Evolutionary conservation across 768 basidiomycete genomes (phyloP), one percentile per base, ranked within the genome.

Genomic region (Naganishia vaughanmartiniae): DNA sequence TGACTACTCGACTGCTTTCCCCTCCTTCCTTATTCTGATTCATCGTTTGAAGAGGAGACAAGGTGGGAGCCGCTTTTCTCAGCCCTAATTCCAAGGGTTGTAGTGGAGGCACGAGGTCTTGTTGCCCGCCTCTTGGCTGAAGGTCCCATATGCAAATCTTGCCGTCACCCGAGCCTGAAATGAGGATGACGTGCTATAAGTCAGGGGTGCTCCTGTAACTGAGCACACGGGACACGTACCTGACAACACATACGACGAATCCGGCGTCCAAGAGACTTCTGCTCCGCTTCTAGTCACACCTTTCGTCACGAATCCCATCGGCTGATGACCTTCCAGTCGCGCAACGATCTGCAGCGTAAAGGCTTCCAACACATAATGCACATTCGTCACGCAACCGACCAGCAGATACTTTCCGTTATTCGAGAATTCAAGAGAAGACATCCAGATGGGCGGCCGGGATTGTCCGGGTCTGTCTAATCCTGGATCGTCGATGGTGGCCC

Each of bases 261-360:
- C 95, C 0, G 92, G 91, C 2, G 91, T 93, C 92, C 92, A 98
- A 14, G 86, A 86, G 4, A 94, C 89, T 83, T 98, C 96, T 79
- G 97, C 93, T 15, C 94, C 92, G 71, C 92, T 94, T 68, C 86
- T 87, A 1, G 73, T 72, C 55, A 72, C 60, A 83, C 87, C 48
- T 79, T 80, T 45, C 80, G 83, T 71, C 54, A 89, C 86, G 28
- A 90, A 85, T 81, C 94, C 94, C 36, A 98, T 82, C 2, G 93
- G 94, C 2, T 85, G 81, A 75, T 91, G 90, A 0, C 93, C 94
- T 77, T 89, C 90, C 34, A 99, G 84, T 79, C 94, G 90, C 10
- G 89, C 90, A 9, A 96, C 83, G 7, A 96, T 82, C 73, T 86
- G 84, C 0, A 95, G 91, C 67, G 91, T 89, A 79, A 90, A 98